These are phyloP conservation scores for Achlya hypogyna DNA, from an alignment of 352 stramenopile species.

Conservation along the genomic window DNA sequence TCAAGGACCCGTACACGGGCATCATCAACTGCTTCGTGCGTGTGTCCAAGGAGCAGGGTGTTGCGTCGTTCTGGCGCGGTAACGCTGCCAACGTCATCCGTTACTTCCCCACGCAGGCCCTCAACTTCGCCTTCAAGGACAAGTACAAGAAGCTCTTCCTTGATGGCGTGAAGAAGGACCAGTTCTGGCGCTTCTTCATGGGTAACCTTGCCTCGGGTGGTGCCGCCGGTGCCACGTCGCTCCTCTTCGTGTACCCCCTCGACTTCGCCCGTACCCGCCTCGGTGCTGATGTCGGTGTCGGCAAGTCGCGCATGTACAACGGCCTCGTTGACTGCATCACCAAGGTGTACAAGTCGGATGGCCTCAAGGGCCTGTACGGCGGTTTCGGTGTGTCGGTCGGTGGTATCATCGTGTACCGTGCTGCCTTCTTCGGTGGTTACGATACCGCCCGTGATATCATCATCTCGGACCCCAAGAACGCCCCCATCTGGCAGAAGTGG, in stretches of 20 bases:
- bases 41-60: conserved; percentile 82
- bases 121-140: conserved; percentile 93
- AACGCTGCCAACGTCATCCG: conserved; percentile 89
- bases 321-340: conserved; percentile 95
- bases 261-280: conserved; percentile 98
- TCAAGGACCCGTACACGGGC: conserved; percentile 90
- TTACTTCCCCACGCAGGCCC: conserved; percentile 88
- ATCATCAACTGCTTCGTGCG: conserved; percentile 86
- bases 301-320: conserved; percentile 96
- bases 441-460: conserved; percentile 91
- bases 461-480: conserved; percentile 76
- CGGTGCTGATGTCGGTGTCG: conserved; percentile 95
- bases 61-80: conserved; percentile 85
- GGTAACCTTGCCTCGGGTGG: conserved; percentile 97
- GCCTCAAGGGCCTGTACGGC: conserved; percentile 94
- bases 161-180: conserved; percentile 87
- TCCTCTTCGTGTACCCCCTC: conserved; percentile 96
- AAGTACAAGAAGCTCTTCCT: conserved; percentile 89
- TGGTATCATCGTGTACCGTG: conserved; percentile 99
- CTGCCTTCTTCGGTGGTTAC: conserved; percentile 97
- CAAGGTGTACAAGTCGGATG: conserved; percentile 92
- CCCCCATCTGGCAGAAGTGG: conserved; percentile 86
- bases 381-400: conserved; percentile 97
- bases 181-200: conserved; percentile 97
- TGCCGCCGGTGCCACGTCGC: conserved; percentile 93